phyloP scores from a whole-genome alignment of 2,329 filamentous ascomycete species.

The Exophiala lecanii-corni region DNA sequence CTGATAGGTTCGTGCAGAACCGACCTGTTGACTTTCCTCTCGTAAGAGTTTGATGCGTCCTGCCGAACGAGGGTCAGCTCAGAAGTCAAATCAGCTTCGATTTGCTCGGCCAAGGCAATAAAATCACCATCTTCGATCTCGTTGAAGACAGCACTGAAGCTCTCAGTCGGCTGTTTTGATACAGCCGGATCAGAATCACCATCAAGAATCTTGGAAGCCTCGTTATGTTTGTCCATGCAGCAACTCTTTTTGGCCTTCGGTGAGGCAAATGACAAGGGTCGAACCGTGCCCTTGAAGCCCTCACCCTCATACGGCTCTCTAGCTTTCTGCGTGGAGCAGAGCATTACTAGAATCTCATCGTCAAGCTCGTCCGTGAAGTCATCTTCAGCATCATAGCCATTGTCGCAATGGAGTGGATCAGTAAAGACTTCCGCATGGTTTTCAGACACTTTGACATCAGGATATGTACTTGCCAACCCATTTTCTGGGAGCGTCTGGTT shows the following conservation, averaged over 20 bases:
- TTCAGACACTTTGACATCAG: neutral
- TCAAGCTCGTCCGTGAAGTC: constrained; percentile 21
- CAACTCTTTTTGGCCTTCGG: neutral
- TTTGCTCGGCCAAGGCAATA: constrained; percentile 13
- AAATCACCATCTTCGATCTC: constrained; percentile 19
- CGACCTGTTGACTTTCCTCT: no score
- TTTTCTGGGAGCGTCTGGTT: neutral
- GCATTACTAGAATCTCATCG: constrained; percentile 16
- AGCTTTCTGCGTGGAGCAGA: constrained; percentile 12
- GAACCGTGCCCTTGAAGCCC: neutral
- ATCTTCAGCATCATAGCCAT: constrained; percentile 7
- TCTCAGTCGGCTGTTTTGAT: constrained; percentile 6
- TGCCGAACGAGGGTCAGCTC: neutral
- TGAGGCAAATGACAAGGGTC: neutral
- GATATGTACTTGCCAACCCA: neutral
- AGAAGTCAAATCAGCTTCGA: constrained; percentile 9
- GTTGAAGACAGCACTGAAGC: constrained; percentile 19
- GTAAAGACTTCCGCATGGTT: neutral
- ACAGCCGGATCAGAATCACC: neutral
- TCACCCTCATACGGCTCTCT: neutral
- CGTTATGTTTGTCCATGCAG: neutral
- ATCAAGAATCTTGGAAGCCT: neutral
- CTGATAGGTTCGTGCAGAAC: neutral
- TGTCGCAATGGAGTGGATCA: neutral
- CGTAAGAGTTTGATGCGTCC: neutral